Percentiles rank a stretch among this genome's conserved stretches.
Evolutionary conservation across 2,329 filamentous ascomycete species (phyloP).

Genomic region (Leptographium lundbergii): DNA sequence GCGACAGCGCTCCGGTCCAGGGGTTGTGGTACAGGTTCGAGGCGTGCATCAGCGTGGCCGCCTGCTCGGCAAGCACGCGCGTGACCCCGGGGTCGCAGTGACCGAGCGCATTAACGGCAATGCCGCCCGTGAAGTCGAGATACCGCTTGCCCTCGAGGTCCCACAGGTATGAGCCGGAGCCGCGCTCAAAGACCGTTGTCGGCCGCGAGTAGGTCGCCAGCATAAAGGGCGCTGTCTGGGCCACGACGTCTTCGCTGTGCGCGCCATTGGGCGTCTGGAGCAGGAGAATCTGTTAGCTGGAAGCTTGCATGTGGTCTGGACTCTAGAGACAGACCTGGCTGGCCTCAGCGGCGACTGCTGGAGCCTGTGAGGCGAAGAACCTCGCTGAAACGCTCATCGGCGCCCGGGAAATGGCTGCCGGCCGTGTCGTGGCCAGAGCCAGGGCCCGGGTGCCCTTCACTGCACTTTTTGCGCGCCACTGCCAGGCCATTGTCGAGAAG

Average conservation of each 20-base stretch:
- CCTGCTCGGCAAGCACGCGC: slow-evolving; percentile 51
- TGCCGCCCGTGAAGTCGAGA: slow-evolving; percentile 89
- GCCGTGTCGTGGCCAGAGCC: slow-evolving; percentile 1
- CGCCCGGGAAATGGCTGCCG: neutral
- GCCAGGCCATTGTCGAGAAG: slow-evolving; percentile 6
- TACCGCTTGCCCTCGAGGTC: slow-evolving; percentile 83
- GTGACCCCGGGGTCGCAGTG: slow-evolving; percentile 76
- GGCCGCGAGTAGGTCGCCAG: slow-evolving; percentile 90
- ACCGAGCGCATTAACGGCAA: slow-evolving; percentile 86
- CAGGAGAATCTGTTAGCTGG: neutral
- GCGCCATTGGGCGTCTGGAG: neutral
- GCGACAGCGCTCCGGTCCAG: slow-evolving; percentile 83
- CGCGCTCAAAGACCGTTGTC: slow-evolving; percentile 77
- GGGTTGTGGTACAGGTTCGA: slow-evolving; percentile 97
- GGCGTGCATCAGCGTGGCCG: slow-evolving; percentile 71
- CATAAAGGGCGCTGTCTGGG: slow-evolving; percentile 75
- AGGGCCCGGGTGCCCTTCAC: slow-evolving; percentile 6
- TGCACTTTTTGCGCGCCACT: slow-evolving; percentile 6
- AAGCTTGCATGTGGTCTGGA: neutral
- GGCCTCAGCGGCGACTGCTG: neutral
- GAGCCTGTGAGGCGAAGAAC: slow-evolving; percentile 1
- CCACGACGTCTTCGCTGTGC: slow-evolving; percentile 56
- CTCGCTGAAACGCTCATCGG: neutral
- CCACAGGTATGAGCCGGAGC: slow-evolving; percentile 77
- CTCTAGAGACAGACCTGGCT: neutral